Base-by-base conservation (phyloP, 1,284 basidiomycete genomes). In the Polyporus tsugae region DNA sequence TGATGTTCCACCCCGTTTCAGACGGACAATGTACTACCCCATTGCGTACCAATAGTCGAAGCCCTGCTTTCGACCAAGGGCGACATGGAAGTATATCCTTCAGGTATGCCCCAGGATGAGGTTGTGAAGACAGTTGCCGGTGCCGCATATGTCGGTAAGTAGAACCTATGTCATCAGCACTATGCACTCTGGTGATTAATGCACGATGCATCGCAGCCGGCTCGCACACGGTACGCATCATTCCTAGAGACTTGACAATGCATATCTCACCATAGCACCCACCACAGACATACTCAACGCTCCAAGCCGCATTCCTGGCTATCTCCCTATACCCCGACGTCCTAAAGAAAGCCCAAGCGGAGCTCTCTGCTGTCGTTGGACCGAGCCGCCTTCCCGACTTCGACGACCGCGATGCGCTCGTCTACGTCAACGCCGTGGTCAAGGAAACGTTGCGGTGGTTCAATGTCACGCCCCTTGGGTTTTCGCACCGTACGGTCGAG, bases 301-400 rank as follows among this genome's bases (percentile, higher is more conserved):
- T 79, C 1, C 11, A 73, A 70, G 60, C 62, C 62, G 80, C 81
- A 64, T 77, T 81, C 65, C 72, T 82, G 19, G 75, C 79, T 0
- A 76, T 82, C 77, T 66, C 79, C 2, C 72, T 78, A 25, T 72
- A 80, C 59, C 83, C 80, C 0, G 80, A 83, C 7, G 75, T 80
- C 13, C 72, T 73, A 60, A 58, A 64, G n/a, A 74, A 71, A 55
- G 76, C 77, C 1, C 80, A 80, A 36, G 69, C 67, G 0, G 79
- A 82, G 65, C 68, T 80, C 10, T 79, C 79, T 57, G n/a, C 60
- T 0, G 69, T 78, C n/a, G 69, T 77, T 0, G 75, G 76, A 5
- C 66, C 70, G 0, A 74, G 79, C 35, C 63, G 67, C 17, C 68
- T 76, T 17, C 73, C 72, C 1, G 69, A 72, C 25, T 75, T 74